phyloP scores from a whole-genome alignment of 2,329 filamentous ascomycete genomes.

The Talaromyces verruculosus region DNA sequence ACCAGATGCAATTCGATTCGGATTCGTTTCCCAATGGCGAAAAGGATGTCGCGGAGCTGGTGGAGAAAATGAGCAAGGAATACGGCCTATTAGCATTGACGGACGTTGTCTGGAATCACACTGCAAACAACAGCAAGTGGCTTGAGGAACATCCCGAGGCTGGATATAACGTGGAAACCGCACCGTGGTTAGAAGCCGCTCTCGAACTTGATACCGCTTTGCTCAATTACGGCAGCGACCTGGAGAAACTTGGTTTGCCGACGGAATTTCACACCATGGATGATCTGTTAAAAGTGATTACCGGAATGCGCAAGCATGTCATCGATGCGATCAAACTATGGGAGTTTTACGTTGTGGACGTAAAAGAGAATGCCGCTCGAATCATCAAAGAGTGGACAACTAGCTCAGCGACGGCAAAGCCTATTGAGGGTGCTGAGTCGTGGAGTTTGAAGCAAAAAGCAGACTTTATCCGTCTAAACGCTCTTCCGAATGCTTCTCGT shows the following conservation, averaged over 20 bases:
- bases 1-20: conserved; percentile 85
- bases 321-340: conserved; percentile 77
- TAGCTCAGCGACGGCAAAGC: conserved; percentile 40
- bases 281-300: conserved; percentile 79
- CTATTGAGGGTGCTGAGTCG: conserved; percentile 44
- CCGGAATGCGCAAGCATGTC: conserved; percentile 76
- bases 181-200: conserved; percentile 67
- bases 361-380: conserved; percentile 68
- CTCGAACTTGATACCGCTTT: conserved; percentile 77
- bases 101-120: conserved; percentile 98
- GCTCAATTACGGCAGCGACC: conserved; percentile 61
- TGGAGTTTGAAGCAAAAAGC: conserved; percentile 61
- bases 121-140: conserved; percentile 93
- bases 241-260: conserved; percentile 70
- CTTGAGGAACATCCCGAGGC: conserved; percentile 90
- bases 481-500: conserved; percentile 67
- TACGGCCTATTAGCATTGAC: conserved; percentile 85
- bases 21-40: conserved; percentile 81
- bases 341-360: conserved; percentile 88
- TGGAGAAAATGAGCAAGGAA: conserved; percentile 77
- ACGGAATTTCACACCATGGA: conserved; percentile 68
- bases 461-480: conserved; percentile 64
- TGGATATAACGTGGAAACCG: conserved; percentile 90
- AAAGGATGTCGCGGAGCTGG: conserved; percentile 72
- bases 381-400: conserved; percentile 69